A percentile compares a stretch with the other conserved stretches of the same genome.
phyloP scores from a whole-genome alignment of 2,329 filamentous ascomycete genomes.

The Allantophomopsis cytisporea region DNA sequence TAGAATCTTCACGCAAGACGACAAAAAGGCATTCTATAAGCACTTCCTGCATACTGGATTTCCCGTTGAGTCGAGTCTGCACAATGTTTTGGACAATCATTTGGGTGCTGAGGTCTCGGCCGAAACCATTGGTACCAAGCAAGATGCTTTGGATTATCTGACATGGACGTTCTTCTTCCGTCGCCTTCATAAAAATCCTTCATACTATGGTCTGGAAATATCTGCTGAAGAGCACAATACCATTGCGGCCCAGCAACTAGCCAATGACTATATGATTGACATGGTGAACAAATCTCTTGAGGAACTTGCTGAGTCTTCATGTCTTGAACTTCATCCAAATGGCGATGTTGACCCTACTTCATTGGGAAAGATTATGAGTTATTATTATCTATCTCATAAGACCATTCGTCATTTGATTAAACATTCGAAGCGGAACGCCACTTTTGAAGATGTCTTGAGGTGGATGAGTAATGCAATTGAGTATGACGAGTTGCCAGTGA shows the following conservation, averaged over 20 bases:
- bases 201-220: constrained; percentile 93
- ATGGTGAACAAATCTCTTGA: constrained; percentile 78
- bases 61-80: constrained; percentile 89
- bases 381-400: constrained; percentile 94
- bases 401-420: constrained; percentile 77
- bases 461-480: constrained; percentile 93
- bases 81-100: constrained; percentile 96
- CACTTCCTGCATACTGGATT: constrained; percentile 98
- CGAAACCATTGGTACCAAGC: constrained; percentile 84
- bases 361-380: constrained; percentile 96
- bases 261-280: constrained; percentile 88
- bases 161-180: constrained; percentile 99
- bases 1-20: constrained; percentile 90
- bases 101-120: constrained; percentile 89
- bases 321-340: constrained; percentile 70
- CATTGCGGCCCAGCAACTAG: constrained; percentile 69
- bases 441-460: constrained; percentile 68
- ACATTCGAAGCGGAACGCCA: constrained; percentile 61
- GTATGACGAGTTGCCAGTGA: constrained; percentile 94
- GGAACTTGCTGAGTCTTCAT: constrained; percentile 74
- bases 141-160: constrained; percentile 92
- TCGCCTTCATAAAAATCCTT: constrained; percentile 92
- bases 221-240: constrained; percentile 86
- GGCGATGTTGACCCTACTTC: constrained; percentile 84
- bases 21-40: constrained; percentile 99